Evolutionary conservation across 75 land plant species (phyloP), one percentile per base, ranked within the genome.

Genomic region (Pinus taeda): DNA sequence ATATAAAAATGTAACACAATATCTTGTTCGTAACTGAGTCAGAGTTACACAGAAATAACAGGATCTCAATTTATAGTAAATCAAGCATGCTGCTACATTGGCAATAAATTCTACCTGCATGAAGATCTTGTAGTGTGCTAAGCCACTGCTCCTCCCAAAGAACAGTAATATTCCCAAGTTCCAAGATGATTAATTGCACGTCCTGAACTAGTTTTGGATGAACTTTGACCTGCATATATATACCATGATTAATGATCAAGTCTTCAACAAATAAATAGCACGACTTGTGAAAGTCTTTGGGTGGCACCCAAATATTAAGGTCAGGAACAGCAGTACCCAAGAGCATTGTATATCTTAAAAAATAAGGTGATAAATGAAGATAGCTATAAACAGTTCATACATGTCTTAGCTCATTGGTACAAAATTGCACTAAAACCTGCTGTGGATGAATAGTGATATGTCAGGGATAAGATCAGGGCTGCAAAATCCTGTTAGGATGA

Each of bases 121-220:
- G 98, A 76, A 97, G 94, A 85, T 97, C 99, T 79, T 97, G 99
- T 80, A 97, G 91, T 53, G 99, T 97, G 85, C 93, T 90, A 37
- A 97, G 92, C 99, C 99, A 97, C 56, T 87, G 89, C 75, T 97
- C 99, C 74, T 97, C 99, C 99, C 99, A 97, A 71, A 97, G 93
- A 70, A 97, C 93, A 45, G 99, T 97, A 11, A 97, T 87, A 60
- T 83, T 80, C 60, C 88, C 96, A 57, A 97, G 90, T 82, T 97
- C 98, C 74, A 82, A 81, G 39, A 95, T 97, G 84, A 94, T 84
- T 22, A 95, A 80, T 67, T 88, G 88, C 76, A 91, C 99, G 84
- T 95, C 99, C 76, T 90, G 85, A 75, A 95, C 84, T 62, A 97
- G 79, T 70, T 90, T 93, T 60, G 99, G 98, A 78, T 97, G 93